These are phyloP conservation scores for Mycena galopus DNA, from an alignment of 768 basidiomycete genomes.

Conservation along the genomic window DNA sequence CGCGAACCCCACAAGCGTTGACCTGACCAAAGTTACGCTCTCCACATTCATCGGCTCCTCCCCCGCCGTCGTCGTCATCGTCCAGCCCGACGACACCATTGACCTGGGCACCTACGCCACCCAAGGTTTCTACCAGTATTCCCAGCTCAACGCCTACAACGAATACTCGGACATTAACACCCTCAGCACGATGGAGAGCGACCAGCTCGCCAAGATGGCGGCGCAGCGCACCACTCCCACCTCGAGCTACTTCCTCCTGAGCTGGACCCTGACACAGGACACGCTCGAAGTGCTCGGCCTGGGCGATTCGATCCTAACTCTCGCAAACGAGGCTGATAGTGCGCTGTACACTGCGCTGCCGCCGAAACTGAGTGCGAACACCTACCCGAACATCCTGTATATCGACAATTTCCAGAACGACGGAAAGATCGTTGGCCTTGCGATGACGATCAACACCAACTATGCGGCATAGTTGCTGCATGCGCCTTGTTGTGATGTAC, in stretches of 20 bases:
- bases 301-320: constrained; percentile 16
- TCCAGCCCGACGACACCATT: constrained; percentile 19
- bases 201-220: constrained; percentile 23
- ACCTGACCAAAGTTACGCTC: constrained; percentile 11
- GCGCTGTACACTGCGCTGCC: constrained; percentile 23
- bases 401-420: constrained; percentile 29
- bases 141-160: constrained; percentile 28
- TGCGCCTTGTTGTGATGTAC: too few species aligned
- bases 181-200: constrained; percentile 27
- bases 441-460: constrained; percentile 22
- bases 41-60: constrained; percentile 25
- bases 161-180: constrained; percentile 16
- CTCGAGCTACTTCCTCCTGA: constrained; percentile 17
- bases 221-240: constrained; percentile 10
- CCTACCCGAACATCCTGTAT: constrained; percentile 25
- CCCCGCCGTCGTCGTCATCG: constrained; percentile 19
- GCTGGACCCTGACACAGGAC: constrained; percentile 25
- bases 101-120: constrained; percentile 9
- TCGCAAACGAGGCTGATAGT: constrained; percentile 9
- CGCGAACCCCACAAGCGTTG: constrained; percentile 19
- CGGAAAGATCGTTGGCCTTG: constrained; percentile 14
- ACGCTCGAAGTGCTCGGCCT: constrained; percentile 11
- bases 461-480: constrained; percentile 9
- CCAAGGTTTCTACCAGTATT: constrained; percentile 23
- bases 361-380: constrained; percentile 11